Percentiles rank a stretch among this genome's conserved stretches.
These are phyloP conservation scores for Isatis tinctoria DNA, from an alignment of 345 rosid genomes.

Conservation along the genomic window DNA sequence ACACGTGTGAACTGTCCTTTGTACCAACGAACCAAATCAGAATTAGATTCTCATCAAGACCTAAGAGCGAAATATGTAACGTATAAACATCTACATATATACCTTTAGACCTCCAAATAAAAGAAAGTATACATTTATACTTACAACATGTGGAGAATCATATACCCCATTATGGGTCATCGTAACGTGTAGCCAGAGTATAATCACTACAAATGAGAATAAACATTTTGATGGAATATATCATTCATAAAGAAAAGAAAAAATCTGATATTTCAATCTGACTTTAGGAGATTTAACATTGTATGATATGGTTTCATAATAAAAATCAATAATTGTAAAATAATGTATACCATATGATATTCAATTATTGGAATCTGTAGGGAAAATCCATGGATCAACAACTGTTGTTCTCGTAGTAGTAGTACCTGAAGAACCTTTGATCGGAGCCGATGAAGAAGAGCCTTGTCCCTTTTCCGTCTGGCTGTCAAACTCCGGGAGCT, in stretches of 20 bases:
- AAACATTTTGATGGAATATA: slow-evolving; percentile 15
- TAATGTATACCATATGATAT: background rate
- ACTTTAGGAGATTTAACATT: background rate
- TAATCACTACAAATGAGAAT: slow-evolving; percentile 27
- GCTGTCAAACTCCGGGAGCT: slow-evolving; percentile 45
- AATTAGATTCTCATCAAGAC: slow-evolving; percentile 16
- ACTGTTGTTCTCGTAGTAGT: slow-evolving; percentile 34
- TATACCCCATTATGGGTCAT: slow-evolving; percentile 30
- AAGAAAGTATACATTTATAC: background rate
- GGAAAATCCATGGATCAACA: slow-evolving; percentile 80
- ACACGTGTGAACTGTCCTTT: slow-evolving; percentile 19
- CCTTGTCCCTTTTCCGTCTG: slow-evolving; percentile 42
- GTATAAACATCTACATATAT: slow-evolving; percentile 11
- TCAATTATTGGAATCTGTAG: slow-evolving; percentile 41
- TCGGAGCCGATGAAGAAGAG: slow-evolving; percentile 35
- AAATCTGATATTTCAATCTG: background rate
- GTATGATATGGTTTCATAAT: background rate
- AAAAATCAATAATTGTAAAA: background rate
- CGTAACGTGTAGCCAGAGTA: slow-evolving; percentile 27
- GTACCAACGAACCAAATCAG: slow-evolving; percentile 25
- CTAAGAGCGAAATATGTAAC: slow-evolving; percentile 16
- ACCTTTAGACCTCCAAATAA: background rate
- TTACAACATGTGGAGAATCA: slow-evolving; percentile 29
- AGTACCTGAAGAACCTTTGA: slow-evolving; percentile 36
- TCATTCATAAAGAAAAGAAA: background rate